Conservation (phyloP, 192 early-diverging fungal species). For the Podila epigama region DNA sequence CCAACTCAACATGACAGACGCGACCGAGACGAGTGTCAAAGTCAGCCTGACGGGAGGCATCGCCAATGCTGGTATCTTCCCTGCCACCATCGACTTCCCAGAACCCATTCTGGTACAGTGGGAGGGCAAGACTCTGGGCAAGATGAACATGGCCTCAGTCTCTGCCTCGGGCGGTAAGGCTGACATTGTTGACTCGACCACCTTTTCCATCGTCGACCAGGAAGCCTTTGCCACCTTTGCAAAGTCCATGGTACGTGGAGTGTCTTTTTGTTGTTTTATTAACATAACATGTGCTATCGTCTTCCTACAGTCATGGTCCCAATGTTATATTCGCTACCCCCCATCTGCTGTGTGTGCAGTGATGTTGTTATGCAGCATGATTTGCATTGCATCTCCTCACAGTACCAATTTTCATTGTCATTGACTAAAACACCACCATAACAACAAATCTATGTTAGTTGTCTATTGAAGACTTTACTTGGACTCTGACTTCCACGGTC, state of each 20-base stretch:
- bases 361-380: no score
- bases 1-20: constrained; percentile 52
- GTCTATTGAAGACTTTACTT: constrained; percentile 30
- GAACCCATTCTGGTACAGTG: constrained; percentile 55
- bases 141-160: constrained; percentile 54
- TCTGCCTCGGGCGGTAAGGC: constrained; percentile 50
- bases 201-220: constrained; percentile 49
- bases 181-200: constrained; percentile 46
- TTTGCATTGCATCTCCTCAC: no score
- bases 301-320: neutral
- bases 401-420: neutral
- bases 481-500: constrained; percentile 31
- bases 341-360: neutral
- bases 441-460: constrained; percentile 17
- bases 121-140: constrained; percentile 55
- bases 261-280: neutral
- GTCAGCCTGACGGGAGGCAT: constrained; percentile 57
- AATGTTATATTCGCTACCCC: neutral
- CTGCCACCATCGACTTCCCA: constrained; percentile 58
- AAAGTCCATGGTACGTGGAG: constrained; percentile 49
- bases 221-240: constrained; percentile 57
- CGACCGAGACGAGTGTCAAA: constrained; percentile 51
- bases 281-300: neutral
- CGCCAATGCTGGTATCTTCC: constrained; percentile 57
- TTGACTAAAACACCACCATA: neutral